These are phyloP conservation scores for Crithidia mellificae DNA, from an alignment of 208 protist species.

Conservation along the genomic window DNA sequence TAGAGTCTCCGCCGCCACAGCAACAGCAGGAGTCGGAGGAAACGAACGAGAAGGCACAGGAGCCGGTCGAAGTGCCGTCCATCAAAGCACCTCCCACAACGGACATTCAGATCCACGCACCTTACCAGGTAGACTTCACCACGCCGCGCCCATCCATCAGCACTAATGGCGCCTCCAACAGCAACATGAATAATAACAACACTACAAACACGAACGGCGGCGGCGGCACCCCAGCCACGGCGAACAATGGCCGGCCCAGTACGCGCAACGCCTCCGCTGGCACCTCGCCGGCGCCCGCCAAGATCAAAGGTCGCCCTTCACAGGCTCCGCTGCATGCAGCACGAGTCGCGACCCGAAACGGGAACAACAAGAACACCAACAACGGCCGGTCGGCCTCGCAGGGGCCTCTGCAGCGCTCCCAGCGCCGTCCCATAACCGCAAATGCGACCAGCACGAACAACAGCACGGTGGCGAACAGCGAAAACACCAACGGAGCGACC, in stretches of 20 bases:
- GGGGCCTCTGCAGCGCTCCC: not conserved
- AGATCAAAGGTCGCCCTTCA: conserved; percentile 9
- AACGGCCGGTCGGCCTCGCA: conserved; percentile 1
- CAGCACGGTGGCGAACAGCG: not conserved
- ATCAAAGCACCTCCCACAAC: not conserved
- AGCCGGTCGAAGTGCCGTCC: not conserved
- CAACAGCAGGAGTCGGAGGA: not conserved
- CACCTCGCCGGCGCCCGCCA: not conserved
- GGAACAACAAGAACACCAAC: not conserved
- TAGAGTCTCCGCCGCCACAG: not conserved
- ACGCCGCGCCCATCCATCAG: not conserved
- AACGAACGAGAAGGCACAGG: not conserved
- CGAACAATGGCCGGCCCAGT: not conserved
- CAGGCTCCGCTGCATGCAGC: conserved; percentile 14
- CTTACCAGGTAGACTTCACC: conserved; percentile 17
- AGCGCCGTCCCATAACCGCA: not conserved
- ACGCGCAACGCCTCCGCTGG: not conserved
- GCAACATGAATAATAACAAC: too few relatives aligned
- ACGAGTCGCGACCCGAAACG: conserved; percentile 2
- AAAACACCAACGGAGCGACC: not conserved
- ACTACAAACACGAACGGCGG: too few relatives aligned
- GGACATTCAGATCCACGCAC: conserved; percentile 14
- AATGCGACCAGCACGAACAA: too few relatives aligned
- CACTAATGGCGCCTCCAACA: not conserved
- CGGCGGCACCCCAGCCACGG: not conserved